Percentiles rank a stretch among this genome's conserved stretches.
Evolutionary conservation across 2,329 filamentous ascomycete genomes (phyloP).

Genomic region (Xylariales sp.): DNA sequence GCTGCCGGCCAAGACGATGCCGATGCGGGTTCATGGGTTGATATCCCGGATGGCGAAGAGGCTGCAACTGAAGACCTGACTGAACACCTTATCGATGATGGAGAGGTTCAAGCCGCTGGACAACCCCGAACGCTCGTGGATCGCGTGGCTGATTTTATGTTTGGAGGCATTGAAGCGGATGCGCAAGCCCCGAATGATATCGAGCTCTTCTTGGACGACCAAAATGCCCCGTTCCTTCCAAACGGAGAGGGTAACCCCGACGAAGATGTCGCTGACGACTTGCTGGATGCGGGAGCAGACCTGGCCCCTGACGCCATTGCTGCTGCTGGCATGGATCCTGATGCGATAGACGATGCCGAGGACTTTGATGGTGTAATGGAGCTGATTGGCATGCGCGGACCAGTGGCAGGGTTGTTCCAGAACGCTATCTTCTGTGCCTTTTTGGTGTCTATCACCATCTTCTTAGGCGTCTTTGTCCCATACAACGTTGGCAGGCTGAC

Average conservation of each 20-base stretch:
- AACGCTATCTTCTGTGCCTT: constrained; percentile 94
- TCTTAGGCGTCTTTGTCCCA: constrained; percentile 81
- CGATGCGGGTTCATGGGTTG: too few relatives aligned
- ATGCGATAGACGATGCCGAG: constrained; percentile 79
- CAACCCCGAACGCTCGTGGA: constrained; percentile 33
- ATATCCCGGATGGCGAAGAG: not conserved
- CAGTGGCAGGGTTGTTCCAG: constrained; percentile 82
- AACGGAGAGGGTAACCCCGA: constrained; percentile 31
- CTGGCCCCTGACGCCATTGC: constrained; percentile 45
- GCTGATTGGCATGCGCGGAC: constrained; percentile 92
- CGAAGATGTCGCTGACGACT: constrained; percentile 25
- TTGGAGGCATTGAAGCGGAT: constrained; percentile 47
- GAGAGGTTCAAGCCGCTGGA: constrained; percentile 9
- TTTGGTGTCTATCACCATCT: constrained; percentile 81
- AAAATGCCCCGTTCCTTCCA: constrained; percentile 31
- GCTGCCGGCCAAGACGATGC: too few relatives aligned
- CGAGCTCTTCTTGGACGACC: constrained; percentile 49
- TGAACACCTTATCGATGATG: constrained; percentile 6
- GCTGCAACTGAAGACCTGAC: not conserved
- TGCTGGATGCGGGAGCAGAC: constrained; percentile 12
- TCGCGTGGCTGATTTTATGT: constrained; percentile 56
- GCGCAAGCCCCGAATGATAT: constrained; percentile 60
- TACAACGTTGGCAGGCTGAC: constrained; percentile 88
- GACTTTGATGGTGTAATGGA: constrained; percentile 96
- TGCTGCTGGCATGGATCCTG: constrained; percentile 66